phyloP scores from a whole-genome alignment of 2,329 filamentous ascomycete genomes.

The Exserohilum turcica region DNA sequence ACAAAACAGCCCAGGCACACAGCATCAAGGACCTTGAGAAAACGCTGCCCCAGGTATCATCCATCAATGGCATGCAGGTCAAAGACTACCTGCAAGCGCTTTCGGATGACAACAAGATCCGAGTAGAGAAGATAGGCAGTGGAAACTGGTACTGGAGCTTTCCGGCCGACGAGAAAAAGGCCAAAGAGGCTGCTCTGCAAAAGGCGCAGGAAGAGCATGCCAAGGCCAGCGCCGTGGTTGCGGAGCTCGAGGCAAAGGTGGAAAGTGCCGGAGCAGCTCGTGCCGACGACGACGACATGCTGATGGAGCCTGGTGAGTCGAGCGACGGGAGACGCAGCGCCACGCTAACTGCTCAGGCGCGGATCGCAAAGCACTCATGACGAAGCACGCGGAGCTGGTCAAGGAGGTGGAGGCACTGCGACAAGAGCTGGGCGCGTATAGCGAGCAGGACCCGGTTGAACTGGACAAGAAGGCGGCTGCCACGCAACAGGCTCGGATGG shows the following conservation, averaged over 20 bases:
- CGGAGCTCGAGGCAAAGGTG: conserved; percentile 50
- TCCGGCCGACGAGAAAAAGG: conserved; percentile 61
- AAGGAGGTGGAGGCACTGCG: conserved; percentile 47
- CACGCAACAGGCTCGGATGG: conserved; percentile 30
- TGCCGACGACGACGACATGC: conserved; percentile 47
- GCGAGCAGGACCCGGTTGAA: conserved; percentile 53
- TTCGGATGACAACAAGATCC: conserved; percentile 64
- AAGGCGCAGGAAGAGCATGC: conserved; percentile 47
- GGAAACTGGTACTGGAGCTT: conserved; percentile 77
- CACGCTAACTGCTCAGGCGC: conserved; percentile 22
- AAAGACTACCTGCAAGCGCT: conserved; percentile 70
- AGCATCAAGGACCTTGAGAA: conserved; percentile 72
- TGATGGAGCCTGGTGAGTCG: conserved; percentile 37
- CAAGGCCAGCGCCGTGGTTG: conserved; percentile 42
- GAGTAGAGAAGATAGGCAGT: conserved; percentile 71
- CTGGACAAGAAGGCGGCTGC: conserved; percentile 49
- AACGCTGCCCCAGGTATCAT: conserved; percentile 63
- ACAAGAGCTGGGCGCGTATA: conserved; percentile 52
- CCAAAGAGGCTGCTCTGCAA: conserved; percentile 48
- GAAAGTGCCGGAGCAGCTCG: conserved; percentile 47
- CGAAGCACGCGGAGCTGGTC: conserved; percentile 43
- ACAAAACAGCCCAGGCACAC: conserved; percentile 64
- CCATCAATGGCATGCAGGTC: conserved; percentile 69
- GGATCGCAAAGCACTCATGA: conserved; percentile 47
- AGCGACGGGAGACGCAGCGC: background rate